A percentile compares a stretch with the other conserved stretches of the same genome.
phyloP scores from a whole-genome alignment of 2,329 filamentous ascomycete species.

The Ophiostoma australiae region DNA sequence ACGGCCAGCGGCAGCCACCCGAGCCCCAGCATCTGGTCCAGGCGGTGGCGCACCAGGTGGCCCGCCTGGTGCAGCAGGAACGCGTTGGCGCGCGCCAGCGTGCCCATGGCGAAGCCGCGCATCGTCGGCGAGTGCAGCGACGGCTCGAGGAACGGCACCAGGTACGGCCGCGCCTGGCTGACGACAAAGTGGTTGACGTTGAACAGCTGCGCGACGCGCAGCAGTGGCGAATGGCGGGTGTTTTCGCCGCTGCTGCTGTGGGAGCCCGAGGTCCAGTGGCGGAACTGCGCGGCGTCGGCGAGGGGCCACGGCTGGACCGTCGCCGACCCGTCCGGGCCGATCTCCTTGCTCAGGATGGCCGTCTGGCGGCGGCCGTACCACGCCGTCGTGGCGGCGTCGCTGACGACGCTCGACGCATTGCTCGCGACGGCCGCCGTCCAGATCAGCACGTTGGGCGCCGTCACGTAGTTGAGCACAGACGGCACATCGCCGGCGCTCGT shows the following conservation, averaged over 20 bases:
- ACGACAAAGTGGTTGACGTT: constrained; percentile 96
- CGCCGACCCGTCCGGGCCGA: constrained; percentile 46
- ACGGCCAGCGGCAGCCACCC: constrained; percentile 65
- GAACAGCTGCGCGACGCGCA: constrained; percentile 74
- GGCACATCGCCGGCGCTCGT: constrained; percentile 58
- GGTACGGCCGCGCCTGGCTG: constrained; percentile 83
- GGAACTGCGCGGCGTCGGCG: constrained; percentile 56
- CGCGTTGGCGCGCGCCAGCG: constrained; percentile 50
- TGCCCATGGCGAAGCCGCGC: constrained; percentile 41
- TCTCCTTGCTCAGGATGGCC: constrained; percentile 71
- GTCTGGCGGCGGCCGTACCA: constrained; percentile 61
- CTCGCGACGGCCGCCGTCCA: constrained; percentile 75
- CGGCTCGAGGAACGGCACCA: constrained; percentile 77
- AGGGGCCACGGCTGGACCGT: constrained; percentile 70
- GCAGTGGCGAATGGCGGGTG: constrained; percentile 60
- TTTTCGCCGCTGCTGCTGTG: constrained; percentile 48
- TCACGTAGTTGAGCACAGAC: constrained; percentile 84
- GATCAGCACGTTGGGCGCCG: constrained; percentile 86
- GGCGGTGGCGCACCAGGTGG: constrained; percentile 59
- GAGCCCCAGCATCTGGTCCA: constrained; percentile 73
- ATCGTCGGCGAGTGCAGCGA: constrained; percentile 72
- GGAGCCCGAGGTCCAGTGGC: constrained; percentile 55
- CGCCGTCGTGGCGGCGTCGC: constrained; percentile 36
- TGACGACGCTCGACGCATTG: constrained; percentile 49
- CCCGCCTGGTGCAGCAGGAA: constrained; percentile 21